Percentiles rank a stretch among this genome's conserved stretches.
Evolutionary conservation across 2,329 filamentous ascomycete genomes (phyloP).

Genomic region (Coniochaeta sp.): DNA sequence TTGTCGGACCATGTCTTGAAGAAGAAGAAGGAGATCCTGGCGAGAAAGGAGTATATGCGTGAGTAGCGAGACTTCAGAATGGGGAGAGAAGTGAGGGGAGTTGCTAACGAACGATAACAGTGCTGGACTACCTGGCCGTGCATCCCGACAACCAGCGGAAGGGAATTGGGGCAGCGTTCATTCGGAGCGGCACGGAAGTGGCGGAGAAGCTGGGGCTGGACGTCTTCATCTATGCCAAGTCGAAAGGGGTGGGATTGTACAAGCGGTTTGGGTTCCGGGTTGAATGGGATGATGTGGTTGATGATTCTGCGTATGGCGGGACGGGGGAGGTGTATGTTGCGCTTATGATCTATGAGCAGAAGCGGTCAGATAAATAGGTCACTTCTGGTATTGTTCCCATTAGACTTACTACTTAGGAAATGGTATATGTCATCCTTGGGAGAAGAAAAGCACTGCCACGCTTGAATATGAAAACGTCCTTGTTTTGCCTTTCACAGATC

Average conservation of each 20-base stretch:
- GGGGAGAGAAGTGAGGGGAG: too few relatives aligned
- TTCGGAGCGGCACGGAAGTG: conserved; percentile 13
- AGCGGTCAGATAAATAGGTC: not conserved
- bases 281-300: not conserved
- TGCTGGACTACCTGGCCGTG: conserved; percentile 19
- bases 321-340: not conserved
- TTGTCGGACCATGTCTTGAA: not conserved
- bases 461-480: too few relatives aligned
- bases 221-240: not conserved
- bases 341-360: not conserved
- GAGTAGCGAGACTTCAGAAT: too few relatives aligned
- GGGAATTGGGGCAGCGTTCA: conserved; percentile 15
- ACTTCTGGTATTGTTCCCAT: too few relatives aligned
- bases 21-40: not conserved
- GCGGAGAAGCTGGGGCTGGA: conserved; percentile 15
- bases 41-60: not conserved
- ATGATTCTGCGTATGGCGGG: not conserved
- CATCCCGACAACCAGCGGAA: conserved; percentile 14
- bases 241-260: not conserved
- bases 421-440: too few relatives aligned
- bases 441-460: too few relatives aligned
- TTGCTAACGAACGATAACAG: too few relatives aligned
- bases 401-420: too few relatives aligned
- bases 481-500: not conserved
- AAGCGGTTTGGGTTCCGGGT: not conserved